Conservation (phyloP, 2,329 filamentous ascomycete species). For the Colletotrichum spinosum region DNA sequence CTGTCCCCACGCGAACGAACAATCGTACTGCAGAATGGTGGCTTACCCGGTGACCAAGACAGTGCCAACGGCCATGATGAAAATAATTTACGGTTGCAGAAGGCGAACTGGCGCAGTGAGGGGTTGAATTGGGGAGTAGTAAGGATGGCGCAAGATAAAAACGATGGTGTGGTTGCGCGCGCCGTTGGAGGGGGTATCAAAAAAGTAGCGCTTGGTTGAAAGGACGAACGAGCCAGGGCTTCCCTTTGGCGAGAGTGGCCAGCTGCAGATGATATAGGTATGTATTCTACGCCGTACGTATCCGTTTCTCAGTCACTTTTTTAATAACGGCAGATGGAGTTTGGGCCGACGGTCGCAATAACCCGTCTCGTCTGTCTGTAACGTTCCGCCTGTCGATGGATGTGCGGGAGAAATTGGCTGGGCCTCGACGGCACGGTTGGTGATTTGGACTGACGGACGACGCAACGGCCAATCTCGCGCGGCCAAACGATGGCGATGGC, state of each 20-base stretch:
- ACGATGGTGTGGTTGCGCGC: not conserved
- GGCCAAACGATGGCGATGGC: slow-evolving; percentile 29
- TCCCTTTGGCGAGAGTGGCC: not conserved
- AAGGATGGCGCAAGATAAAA: too few relatives aligned
- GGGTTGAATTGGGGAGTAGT: slow-evolving; percentile 13
- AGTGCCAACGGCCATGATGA: slow-evolving; percentile 82
- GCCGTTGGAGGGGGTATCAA: slow-evolving; percentile 29
- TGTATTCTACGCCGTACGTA: slow-evolving; percentile 18
- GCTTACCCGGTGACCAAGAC: slow-evolving; percentile 92
- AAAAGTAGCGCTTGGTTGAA: slow-evolving; percentile 19
- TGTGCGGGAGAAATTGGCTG: slow-evolving; percentile 36
- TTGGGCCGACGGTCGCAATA: slow-evolving; percentile 34
- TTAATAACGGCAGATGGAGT: not conserved
- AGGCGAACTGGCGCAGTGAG: slow-evolving; percentile 23
- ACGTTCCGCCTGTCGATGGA: slow-evolving; percentile 26
- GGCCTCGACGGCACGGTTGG: slow-evolving; percentile 20
- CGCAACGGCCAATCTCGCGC: slow-evolving; percentile 33
- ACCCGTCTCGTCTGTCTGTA: slow-evolving; percentile 35
- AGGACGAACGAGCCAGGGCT: not conserved
- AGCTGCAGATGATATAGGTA: slow-evolving; percentile 24
- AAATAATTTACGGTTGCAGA: slow-evolving; percentile 30
- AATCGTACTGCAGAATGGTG: slow-evolving; percentile 16
- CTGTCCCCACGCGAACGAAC: too few relatives aligned
- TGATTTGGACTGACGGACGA: slow-evolving; percentile 15
- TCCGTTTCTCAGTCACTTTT: too few relatives aligned